These are phyloP conservation scores for Epicoccum nigrum DNA, from an alignment of 2,329 filamentous ascomycete species.

Conservation along the genomic window DNA sequence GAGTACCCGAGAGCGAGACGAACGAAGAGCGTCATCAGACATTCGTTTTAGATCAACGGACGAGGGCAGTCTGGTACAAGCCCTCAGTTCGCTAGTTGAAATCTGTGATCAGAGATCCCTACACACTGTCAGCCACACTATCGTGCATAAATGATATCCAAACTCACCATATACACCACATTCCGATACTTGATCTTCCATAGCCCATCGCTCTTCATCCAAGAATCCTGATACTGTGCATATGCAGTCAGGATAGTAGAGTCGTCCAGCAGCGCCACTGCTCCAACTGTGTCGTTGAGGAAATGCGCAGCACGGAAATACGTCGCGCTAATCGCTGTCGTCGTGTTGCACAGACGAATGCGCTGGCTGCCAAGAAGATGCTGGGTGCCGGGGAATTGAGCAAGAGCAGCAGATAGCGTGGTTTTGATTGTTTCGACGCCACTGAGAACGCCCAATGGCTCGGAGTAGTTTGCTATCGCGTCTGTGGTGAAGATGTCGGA, in stretches of 20 bases:
- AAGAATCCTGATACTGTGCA: slow-evolving; percentile 15
- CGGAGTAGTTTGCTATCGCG: slow-evolving; percentile 7
- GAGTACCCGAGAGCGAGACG: no score
- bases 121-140: background rate
- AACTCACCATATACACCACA: slow-evolving; percentile 10
- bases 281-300: slow-evolving; percentile 1
- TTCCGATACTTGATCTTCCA: slow-evolving; percentile 11
- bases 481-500: background rate
- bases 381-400: slow-evolving; percentile 2
- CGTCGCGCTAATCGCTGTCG: slow-evolving; percentile 1
- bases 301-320: slow-evolving; percentile 8
- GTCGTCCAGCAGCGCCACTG: background rate
- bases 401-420: background rate
- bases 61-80: no score
- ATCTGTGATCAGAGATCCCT: background rate
- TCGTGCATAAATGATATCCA: background rate
- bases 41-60: no score
- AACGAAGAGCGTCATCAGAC: no score
- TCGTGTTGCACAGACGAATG: slow-evolving; percentile 1
- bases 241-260: background rate
- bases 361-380: slow-evolving; percentile 9
- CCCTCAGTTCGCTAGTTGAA: background rate
- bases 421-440: background rate
- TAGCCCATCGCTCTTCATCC: slow-evolving; percentile 1
- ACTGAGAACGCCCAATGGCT: slow-evolving; percentile 1